Base-by-base conservation (phyloP, 805 yeast species). In the Tetrapisispora taiwanensis region DNA sequence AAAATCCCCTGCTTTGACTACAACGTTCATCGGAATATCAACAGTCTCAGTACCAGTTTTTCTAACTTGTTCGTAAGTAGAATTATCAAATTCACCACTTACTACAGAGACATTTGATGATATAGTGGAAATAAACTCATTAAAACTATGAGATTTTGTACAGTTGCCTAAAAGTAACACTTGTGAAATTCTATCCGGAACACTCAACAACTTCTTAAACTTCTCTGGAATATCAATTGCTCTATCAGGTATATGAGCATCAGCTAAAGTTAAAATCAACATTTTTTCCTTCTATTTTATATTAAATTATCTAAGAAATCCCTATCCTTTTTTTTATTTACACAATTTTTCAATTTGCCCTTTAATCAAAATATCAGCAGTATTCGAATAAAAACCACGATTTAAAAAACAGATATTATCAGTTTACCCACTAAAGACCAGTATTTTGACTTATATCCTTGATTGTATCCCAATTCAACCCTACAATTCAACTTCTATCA, bases 121-220 rank as follows among this genome's bases (percentile, higher is more conserved):
- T 35, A 90, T 65, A 27, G 75, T 68, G 52, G 79, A 72, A 13
- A 90, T 70, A 56, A 81, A 84, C 44, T 76, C 71, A 37, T 78
- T 58, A 1, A 92, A 81, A 1, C 75, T 72, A 22, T 71, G 69
- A 1, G 87, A 80, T 46, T 76, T 78, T 6, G 88, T 80, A 42
- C 84, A 74, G 60, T 90, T 92, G 0, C 97, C 98, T 10, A 87
- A 66, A 53, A 95, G 78, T 38, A 87, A 68, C 3, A 89, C 95
- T 58, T 85, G 89, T 18, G 85, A 75, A 41, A 92, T 86, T 62
- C 84, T 88, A 31, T 84, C 90, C 26, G 97, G 95, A 14, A 79
- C 74, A 40, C 59, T 50, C 35, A 92, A 70, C 34, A 92, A 73
- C 56, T 82, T 84, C 48, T 72, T 73, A 66, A 92, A 88, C 59